These are phyloP conservation scores for Boletus subparvulus DNA, from an alignment of 768 basidiomycete genomes.

Conservation along the genomic window DNA sequence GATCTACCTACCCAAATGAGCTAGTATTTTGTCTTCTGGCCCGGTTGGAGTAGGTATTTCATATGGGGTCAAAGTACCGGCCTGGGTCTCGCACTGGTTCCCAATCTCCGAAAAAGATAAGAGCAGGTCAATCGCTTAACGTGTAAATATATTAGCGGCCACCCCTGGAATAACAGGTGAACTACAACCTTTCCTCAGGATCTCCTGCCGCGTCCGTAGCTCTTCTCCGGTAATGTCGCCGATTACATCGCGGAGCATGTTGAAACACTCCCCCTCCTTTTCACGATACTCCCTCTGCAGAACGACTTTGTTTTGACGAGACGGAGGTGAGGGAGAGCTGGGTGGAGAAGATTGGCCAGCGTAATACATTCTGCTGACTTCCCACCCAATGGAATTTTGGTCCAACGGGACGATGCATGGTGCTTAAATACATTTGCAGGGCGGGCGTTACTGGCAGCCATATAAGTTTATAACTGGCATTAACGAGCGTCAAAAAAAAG, in stretches of 20 bases:
- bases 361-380: constrained; percentile 1
- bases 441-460: neutral
- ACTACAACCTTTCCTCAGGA: constrained; percentile 17
- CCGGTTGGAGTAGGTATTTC: neutral
- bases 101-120: neutral
- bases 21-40: neutral
- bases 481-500: neutral
- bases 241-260: constrained; percentile 16
- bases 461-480: no score
- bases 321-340: neutral
- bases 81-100: neutral
- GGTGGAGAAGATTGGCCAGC: neutral
- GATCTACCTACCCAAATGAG: constrained; percentile 1
- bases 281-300: constrained; percentile 25
- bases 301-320: constrained; percentile 13
- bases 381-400: neutral
- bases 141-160: neutral
- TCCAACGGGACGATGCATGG: neutral
- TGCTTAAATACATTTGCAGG: neutral
- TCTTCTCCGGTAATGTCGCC: constrained; percentile 12
- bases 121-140: constrained; percentile 13
- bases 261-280: constrained; percentile 20
- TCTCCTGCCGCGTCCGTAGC: constrained; percentile 17
- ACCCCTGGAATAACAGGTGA: neutral
- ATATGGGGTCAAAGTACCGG: neutral